Evolutionary conservation across 108 stramenopile species (phyloP), one percentile per base, ranked within the genome.

Genomic region (Cyclostephanos invisitatus): DNA sequence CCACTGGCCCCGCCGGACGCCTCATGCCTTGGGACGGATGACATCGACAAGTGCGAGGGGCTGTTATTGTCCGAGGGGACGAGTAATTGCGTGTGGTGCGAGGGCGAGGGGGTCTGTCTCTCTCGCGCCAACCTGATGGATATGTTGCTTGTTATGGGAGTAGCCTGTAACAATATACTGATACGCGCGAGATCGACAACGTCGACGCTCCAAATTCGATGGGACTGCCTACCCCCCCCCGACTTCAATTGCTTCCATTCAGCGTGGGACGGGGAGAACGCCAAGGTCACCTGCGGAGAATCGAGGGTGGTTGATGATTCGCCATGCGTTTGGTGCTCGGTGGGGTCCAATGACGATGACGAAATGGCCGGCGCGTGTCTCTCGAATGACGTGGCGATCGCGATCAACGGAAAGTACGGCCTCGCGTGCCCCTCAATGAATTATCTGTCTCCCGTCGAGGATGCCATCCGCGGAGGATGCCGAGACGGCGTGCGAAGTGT

Each of bases 171-270:
- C 22, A 54, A 54, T 11, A 25, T 4, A 25, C 22, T 3, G 25
- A 54, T 54, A 6, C 51, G 2, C 51, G 20, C 24, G 51, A 21
- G 51, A 6, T 9, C 22, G 18, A 20, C 20, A 42, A 11, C 40
- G 4, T 9, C 40, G 40, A 42, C 40, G 40, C 12, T 11, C 10
- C 40, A 37, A 46, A 15, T 14, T 17, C 44, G 15, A 14, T 15
- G 44, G 22, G 20, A 27, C 25, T 27, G 53, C 24, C 24, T 8
- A 54, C 53, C 9, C 53, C 53, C 53, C 14, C 78, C 73, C 42
- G 78, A 79, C 74, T 69, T 79, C 28, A 79, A 48, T 37, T 79
- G 78, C 42, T 74, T 79, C 58, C 24, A 37, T 36, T 51, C 73
- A 2, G 59, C 67, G 14, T 69, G 73, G 67, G 54, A 67, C 10